Evolutionary conservation across 257 asterid genomes (phyloP), one percentile per base, ranked within the genome.

Genomic region (Przewalskia tangutica): DNA sequence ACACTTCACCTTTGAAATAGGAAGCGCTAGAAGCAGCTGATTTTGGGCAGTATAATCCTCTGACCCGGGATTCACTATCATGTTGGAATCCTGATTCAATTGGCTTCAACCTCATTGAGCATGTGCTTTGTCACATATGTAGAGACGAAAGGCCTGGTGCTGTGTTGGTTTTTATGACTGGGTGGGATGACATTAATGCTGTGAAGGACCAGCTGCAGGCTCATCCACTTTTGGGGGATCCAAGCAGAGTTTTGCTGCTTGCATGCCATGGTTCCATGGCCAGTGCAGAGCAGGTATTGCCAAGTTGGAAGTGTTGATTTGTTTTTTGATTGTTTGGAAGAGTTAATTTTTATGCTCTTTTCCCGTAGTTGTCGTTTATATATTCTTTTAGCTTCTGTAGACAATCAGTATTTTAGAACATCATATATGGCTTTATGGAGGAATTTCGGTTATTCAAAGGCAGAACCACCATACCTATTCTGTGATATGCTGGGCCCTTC

Each of bases 191-290:
- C 94, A 95, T 95, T 87, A 95, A 93, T 85, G 86, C 98, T 82
- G 82, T 95, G 83, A 95, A 95, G 89, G 93, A 92, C 88, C 97
- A 93, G 84, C 99, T 95, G 84, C 93, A 91, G 86, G 92, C 92
- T 58, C 94, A 95, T 89, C 97, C 95, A 20, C 83, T 93, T 32
- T 85, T 95, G 89, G 99, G 99, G 71, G 98, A 95, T 89, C 91
- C 93, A 82, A 91, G 89, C 86, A 90, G 86, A 86, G 98, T 95
- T 83, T 90, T 95, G 83, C 86, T 95, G 87, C 97, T 95, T 87
- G 97, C 98, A 44, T 95, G 99, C 86, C 99, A 95, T 89, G 99
- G 99, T 88, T 95, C 99, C 88, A 95, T 95, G 99, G 88, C 97
- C 81, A 95, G 97, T 88, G 86, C 95, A 46, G 99, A 95, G 81